Evolutionary conservation across 2,329 filamentous ascomycete genomes (phyloP).

Genomic region (Colletotrichum sp.): DNA sequence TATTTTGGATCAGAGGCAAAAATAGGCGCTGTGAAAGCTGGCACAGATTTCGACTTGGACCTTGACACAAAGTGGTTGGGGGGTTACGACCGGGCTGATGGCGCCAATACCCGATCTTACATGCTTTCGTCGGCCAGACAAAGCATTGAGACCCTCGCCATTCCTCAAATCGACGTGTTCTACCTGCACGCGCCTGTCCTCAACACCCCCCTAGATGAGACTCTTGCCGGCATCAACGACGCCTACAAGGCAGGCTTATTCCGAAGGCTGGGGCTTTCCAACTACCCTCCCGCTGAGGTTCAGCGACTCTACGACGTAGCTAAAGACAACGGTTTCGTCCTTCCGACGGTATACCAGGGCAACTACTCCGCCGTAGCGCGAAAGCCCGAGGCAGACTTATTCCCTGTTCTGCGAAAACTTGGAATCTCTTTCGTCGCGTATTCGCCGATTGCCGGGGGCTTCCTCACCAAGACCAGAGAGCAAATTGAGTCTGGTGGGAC

Average conservation of each 20-base stretch:
- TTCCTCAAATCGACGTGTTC: not conserved
- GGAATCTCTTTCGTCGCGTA: not conserved
- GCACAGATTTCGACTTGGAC: not conserved
- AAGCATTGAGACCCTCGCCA: not conserved
- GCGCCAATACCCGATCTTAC: not conserved
- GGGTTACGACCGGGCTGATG: not conserved
- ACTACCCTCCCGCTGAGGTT: not conserved
- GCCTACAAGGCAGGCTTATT: not conserved
- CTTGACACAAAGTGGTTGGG: not conserved
- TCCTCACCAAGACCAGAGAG: not conserved
- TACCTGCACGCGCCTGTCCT: not conserved
- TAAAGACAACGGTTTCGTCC: not conserved
- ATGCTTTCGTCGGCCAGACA: not conserved
- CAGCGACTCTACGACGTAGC: not conserved
- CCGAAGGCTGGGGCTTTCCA: not conserved
- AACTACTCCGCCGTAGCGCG: not conserved
- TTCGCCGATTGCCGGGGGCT: not conserved
- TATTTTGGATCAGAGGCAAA: not conserved
- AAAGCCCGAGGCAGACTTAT: not conserved
- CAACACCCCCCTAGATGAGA: not conserved
- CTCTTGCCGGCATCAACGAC: not conserved
- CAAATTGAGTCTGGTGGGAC: not conserved
- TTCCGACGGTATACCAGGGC: not conserved
- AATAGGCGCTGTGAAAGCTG: not conserved
- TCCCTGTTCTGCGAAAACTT: not conserved